A percentile compares a stretch with the other conserved stretches of the same genome.
phyloP scores from a whole-genome alignment of 495 filamentous ascomycete species.

The Lasiosphaeria ovina region DNA sequence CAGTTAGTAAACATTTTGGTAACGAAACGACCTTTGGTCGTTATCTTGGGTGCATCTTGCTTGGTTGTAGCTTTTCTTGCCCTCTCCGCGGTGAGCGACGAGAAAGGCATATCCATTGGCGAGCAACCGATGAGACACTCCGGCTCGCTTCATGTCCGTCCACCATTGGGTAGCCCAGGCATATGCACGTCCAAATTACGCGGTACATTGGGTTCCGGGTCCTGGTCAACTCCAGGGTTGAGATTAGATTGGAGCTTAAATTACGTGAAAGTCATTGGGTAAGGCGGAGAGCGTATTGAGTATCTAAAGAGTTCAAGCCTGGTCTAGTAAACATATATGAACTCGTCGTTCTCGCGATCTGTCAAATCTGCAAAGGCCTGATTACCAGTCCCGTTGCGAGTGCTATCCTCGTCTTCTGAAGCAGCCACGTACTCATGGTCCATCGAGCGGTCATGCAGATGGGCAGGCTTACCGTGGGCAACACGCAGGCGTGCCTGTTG shows the following conservation, averaged over 20 bases:
- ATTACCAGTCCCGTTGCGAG: too few relatives aligned
- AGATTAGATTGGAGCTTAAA: background rate
- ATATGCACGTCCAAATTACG: background rate
- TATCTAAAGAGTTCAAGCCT: background rate
- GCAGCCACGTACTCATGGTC: slow-evolving; percentile 32
- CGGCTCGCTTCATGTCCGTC: too few relatives aligned
- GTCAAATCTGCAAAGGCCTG: slow-evolving; percentile 56
- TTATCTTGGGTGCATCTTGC: too few relatives aligned
- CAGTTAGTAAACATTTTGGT: too few relatives aligned
- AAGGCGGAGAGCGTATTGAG: too few relatives aligned
- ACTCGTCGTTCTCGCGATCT: slow-evolving; percentile 64
- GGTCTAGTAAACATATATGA: slow-evolving; percentile 61
- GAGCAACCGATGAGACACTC: too few relatives aligned
- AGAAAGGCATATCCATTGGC: too few relatives aligned
- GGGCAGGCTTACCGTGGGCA: slow-evolving; percentile 54
- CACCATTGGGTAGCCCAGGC: background rate
- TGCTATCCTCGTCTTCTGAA: slow-evolving; percentile 24
- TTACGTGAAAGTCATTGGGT: background rate
- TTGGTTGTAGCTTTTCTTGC: too few relatives aligned
- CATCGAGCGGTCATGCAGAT: slow-evolving; percentile 59
- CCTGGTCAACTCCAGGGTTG: background rate
- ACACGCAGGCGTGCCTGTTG: slow-evolving; percentile 52
- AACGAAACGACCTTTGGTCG: too few relatives aligned
- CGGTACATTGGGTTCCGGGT: background rate
- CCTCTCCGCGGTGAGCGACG: too few relatives aligned